Evolutionary conservation across 2,329 filamentous ascomycete species (phyloP).

Genomic region (Diaporthe citriasiana): DNA sequence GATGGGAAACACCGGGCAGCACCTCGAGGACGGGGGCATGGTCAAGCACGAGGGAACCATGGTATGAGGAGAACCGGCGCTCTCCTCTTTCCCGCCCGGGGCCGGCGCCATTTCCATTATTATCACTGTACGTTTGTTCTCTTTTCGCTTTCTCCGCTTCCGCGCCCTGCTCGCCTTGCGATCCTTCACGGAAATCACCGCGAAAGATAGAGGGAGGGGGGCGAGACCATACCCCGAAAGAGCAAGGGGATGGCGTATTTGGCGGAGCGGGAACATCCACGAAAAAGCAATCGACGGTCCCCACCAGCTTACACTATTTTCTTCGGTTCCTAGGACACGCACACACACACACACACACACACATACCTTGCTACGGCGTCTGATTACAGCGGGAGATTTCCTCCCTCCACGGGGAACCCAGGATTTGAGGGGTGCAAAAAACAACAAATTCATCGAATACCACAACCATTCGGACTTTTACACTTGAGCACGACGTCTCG

Average conservation of each 20-base stretch:
- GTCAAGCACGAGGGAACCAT: slow-evolving; percentile 55
- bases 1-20: slow-evolving; percentile 56
- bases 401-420: slow-evolving; percentile 41
- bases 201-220: not conserved
- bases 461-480: slow-evolving; percentile 18
- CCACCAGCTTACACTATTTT: slow-evolving; percentile 20
- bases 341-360: slow-evolving; percentile 1
- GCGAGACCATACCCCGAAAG: slow-evolving; percentile 10
- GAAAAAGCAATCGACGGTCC: slow-evolving; percentile 18
- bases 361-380: slow-evolving; percentile 35
- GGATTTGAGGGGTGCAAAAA: not conserved
- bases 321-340: not conserved
- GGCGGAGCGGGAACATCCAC: slow-evolving; percentile 24
- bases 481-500: slow-evolving; percentile 38
- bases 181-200: not conserved
- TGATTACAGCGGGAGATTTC: slow-evolving; percentile 37
- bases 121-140: slow-evolving; percentile 21
- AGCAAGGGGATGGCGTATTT: slow-evolving; percentile 9
- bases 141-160: not conserved
- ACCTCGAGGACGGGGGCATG: slow-evolving; percentile 44
- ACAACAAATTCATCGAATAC: not conserved
- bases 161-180: not conserved
- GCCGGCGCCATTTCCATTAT: slow-evolving; percentile 10
- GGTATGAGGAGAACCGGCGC: slow-evolving; percentile 43
- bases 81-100: not conserved